phyloP scores from a whole-genome alignment of 306 rosid genomes.

The Pyrus bretschneideri region DNA sequence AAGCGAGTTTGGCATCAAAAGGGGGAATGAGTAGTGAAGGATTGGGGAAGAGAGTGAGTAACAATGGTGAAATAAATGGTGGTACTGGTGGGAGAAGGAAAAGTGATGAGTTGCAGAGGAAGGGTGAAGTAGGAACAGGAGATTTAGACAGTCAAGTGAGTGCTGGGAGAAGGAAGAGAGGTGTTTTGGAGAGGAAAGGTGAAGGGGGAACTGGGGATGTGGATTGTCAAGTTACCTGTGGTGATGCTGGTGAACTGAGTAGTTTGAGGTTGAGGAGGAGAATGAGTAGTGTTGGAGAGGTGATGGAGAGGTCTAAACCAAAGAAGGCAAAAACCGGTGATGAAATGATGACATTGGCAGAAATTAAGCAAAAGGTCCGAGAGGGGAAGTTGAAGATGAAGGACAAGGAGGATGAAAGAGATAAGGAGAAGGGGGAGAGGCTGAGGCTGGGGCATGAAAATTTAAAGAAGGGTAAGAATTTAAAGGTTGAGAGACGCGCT shows the following conservation, averaged over 20 bases:
- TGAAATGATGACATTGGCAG: slow-evolving; percentile 78
- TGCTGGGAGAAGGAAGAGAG: not conserved
- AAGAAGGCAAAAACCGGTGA: slow-evolving; percentile 41
- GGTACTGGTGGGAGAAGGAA: slow-evolving; percentile 13
- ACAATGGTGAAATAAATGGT: slow-evolving; percentile 12
- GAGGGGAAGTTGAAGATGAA: slow-evolving; percentile 30
- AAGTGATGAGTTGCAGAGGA: not conserved
- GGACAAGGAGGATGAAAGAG: not conserved
- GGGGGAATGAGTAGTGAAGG: slow-evolving; percentile 1
- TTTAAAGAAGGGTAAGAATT: slow-evolving; percentile 19
- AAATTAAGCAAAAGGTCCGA: slow-evolving; percentile 39
- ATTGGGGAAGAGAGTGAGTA: not conserved
- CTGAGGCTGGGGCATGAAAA: not conserved
- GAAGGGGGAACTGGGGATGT: slow-evolving; percentile 9
- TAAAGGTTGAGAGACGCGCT: slow-evolving; percentile 4
- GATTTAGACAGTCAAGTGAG: not conserved
- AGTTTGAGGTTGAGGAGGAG: slow-evolving; percentile 47
- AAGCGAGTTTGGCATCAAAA: not conserved
- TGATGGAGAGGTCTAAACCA: slow-evolving; percentile 52
- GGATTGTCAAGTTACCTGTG: slow-evolving; percentile 8
- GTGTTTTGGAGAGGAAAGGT: not conserved
- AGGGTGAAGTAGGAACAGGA: not conserved
- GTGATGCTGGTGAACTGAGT: slow-evolving; percentile 19
- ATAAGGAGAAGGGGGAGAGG: not conserved
- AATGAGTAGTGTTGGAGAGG: slow-evolving; percentile 58